Evolutionary conservation across 257 asterid species (phyloP).

Genomic region (Solanum chiquidenum): DNA sequence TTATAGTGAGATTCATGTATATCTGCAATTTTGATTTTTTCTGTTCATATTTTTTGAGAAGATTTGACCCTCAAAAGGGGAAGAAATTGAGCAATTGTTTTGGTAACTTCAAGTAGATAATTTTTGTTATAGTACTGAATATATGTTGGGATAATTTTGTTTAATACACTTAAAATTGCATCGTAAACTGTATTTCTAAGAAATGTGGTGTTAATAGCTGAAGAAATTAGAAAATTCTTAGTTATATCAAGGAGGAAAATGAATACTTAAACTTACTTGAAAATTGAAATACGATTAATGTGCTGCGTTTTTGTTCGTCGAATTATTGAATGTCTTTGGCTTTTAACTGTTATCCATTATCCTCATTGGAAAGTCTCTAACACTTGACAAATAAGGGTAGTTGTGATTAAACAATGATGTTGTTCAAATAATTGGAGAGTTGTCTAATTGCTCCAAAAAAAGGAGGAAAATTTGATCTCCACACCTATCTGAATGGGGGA

Average conservation of each 20-base stretch:
- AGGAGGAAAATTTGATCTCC: background rate
- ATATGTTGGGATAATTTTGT: background rate
- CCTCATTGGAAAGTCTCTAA: background rate
- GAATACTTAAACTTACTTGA: background rate
- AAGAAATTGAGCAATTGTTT: background rate
- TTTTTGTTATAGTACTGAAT: background rate
- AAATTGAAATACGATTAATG: background rate
- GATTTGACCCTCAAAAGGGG: background rate
- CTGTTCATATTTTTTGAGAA: background rate
- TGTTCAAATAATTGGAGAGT: background rate
- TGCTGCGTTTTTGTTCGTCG: background rate
- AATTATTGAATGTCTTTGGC: background rate
- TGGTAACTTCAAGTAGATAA: background rate
- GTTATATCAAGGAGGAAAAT: background rate
- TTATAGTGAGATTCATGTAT: background rate
- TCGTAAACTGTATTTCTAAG: background rate
- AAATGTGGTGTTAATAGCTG: background rate
- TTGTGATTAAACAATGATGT: background rate
- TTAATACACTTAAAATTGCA: background rate
- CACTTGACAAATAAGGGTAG: background rate
- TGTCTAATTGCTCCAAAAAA: background rate
- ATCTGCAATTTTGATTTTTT: background rate
- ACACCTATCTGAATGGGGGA: background rate
- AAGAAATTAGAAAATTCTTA: background rate
- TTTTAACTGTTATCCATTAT: background rate